These are phyloP conservation scores for Thozetella sp. DNA, from an alignment of 495 filamentous ascomycete species.

Conservation along the genomic window DNA sequence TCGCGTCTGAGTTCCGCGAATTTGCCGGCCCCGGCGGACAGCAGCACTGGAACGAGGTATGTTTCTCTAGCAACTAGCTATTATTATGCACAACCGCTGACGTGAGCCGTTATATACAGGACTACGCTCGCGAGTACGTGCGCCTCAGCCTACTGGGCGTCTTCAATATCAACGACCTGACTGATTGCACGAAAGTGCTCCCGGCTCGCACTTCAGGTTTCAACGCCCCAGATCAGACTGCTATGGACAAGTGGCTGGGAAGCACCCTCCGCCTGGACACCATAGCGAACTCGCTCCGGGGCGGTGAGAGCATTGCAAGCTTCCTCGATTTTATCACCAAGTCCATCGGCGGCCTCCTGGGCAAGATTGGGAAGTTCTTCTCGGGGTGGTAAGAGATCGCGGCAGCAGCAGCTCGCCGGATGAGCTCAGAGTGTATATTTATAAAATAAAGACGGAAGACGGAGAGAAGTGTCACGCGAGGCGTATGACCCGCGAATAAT, in stretches of 20 bases:
- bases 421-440: too few relatives aligned
- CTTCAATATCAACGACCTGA: constrained; percentile 41
- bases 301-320: too few relatives aligned
- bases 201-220: constrained; percentile 13
- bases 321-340: too few relatives aligned
- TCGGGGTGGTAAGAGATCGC: too few relatives aligned
- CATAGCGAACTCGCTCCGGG: too few relatives aligned
- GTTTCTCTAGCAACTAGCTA: constrained; percentile 1
- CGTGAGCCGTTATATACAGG: constrained; percentile 11
- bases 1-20: constrained; percentile 23
- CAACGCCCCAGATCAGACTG: not conserved
- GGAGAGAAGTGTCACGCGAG: too few relatives aligned
- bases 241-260: not conserved
- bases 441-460: too few relatives aligned
- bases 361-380: too few relatives aligned
- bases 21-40: constrained; percentile 29
- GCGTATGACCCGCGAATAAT: too few relatives aligned
- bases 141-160: constrained; percentile 41
- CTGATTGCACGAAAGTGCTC: constrained; percentile 34
- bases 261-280: not conserved
- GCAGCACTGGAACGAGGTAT: constrained; percentile 30
- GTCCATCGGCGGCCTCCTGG: too few relatives aligned
- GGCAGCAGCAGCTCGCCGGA: too few relatives aligned
- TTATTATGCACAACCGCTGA: not conserved
- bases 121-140: constrained; percentile 37